These are phyloP conservation scores for Sordariomycetes sp. DNA, from an alignment of 2,329 filamentous ascomycete genomes.

Conservation along the genomic window DNA sequence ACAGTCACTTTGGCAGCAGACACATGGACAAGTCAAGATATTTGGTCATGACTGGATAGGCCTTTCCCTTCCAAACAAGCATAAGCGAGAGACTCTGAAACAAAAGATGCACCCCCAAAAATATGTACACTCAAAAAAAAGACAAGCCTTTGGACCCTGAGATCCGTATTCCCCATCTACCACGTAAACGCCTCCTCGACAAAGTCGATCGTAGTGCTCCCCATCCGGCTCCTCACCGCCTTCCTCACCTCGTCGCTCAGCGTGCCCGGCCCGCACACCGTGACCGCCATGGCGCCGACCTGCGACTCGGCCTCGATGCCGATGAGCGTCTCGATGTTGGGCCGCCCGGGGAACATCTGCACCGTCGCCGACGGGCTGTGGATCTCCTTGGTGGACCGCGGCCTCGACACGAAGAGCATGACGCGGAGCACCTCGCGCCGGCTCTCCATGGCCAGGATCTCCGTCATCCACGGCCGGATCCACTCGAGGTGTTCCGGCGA, in stretches of 20 bases:
- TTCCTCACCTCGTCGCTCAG: conserved; percentile 65
- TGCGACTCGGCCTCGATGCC: conserved; percentile 65
- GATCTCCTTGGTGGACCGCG: conserved; percentile 68
- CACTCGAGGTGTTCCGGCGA: conserved; percentile 73
- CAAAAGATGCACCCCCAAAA: neutral
- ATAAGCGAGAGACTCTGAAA: neutral
- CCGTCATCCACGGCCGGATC: conserved; percentile 77
- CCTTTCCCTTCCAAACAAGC: too few relatives aligned
- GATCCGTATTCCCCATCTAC: conserved; percentile 19
- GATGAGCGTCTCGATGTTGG: conserved; percentile 62
- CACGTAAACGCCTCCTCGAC: conserved; percentile 67
- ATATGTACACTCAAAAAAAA: conserved; percentile 1
- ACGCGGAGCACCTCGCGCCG: conserved; percentile 65
- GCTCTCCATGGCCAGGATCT: conserved; percentile 64
- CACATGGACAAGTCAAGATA: too few relatives aligned
- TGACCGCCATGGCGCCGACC: conserved; percentile 62
- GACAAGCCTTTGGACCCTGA: neutral
- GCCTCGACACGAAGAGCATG: conserved; percentile 67
- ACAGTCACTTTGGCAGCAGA: too few relatives aligned
- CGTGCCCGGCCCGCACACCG: conserved; percentile 63
- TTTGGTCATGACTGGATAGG: too few relatives aligned
- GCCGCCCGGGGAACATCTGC: conserved; percentile 74
- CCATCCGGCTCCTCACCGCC: conserved; percentile 54
- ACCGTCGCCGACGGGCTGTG: conserved; percentile 68
- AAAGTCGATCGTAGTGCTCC: conserved; percentile 61